These are phyloP conservation scores for Venturia pyrina DNA, from an alignment of 2,329 filamentous ascomycete species.

Conservation along the genomic window DNA sequence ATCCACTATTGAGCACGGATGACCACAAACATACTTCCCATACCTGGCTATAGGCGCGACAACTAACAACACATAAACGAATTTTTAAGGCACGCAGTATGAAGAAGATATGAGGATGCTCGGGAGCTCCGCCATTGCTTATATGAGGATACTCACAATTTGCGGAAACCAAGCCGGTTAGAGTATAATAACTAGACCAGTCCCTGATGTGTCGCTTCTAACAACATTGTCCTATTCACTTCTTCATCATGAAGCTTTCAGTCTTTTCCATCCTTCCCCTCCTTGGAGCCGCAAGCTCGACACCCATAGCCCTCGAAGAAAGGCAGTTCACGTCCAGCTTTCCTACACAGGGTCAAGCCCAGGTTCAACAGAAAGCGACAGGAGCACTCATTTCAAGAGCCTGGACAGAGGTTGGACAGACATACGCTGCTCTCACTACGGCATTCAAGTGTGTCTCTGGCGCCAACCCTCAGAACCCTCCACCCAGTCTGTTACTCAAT, in stretches of 20 bases:
- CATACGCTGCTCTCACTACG: background rate
- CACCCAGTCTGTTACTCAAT: background rate
- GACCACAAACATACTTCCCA: background rate
- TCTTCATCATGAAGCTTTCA: background rate
- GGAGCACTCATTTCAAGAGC: background rate
- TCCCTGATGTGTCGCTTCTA: too few species aligned
- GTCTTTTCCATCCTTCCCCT: background rate
- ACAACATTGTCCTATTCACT: background rate
- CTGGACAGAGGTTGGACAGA: background rate
- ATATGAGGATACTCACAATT: background rate
- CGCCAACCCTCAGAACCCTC: background rate
- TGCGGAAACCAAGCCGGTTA: too few species aligned
- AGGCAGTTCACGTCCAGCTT: background rate
- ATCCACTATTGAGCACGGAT: background rate
- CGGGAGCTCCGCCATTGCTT: background rate
- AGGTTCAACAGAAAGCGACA: background rate
- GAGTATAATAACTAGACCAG: background rate
- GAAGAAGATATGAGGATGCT: background rate
- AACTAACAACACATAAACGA: background rate
- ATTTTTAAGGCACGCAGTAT: background rate
- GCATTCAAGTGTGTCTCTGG: background rate
- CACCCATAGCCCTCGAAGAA: background rate
- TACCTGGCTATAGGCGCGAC: background rate
- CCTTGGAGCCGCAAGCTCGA: background rate
- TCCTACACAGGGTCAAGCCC: background rate